These are phyloP conservation scores for Veloporphyrellus conicus DNA, from an alignment of 1,284 basidiomycete species.

Conservation along the genomic window DNA sequence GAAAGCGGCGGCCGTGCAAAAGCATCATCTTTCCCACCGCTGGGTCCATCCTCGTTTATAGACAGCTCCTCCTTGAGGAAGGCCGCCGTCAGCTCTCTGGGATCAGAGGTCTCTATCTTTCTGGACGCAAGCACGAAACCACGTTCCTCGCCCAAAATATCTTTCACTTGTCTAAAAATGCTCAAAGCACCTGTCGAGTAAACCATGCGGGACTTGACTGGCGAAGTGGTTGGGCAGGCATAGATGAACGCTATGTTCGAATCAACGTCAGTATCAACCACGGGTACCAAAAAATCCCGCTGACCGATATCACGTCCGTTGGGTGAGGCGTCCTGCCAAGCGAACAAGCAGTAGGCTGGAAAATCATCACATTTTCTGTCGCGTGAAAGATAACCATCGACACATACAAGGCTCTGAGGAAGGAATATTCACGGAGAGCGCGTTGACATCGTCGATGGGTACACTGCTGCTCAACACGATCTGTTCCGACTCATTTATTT, in stretches of 20 bases:
- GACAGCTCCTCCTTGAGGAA: conserved; percentile 61
- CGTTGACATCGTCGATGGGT: conserved; percentile 38
- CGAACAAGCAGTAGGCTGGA: conserved; percentile 69
- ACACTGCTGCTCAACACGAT: conserved; percentile 41
- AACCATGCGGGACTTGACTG: conserved; percentile 81
- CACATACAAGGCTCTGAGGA: conserved; percentile 48
- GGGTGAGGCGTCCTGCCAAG: conserved; percentile 54
- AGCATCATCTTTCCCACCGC: conserved; percentile 8
- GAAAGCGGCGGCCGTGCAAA: conserved; percentile 19
- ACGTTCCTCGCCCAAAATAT: conserved; percentile 43
- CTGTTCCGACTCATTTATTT: conserved; percentile 58
- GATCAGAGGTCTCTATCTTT: conserved; percentile 81
- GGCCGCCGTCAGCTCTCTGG: conserved; percentile 62
- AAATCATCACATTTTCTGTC: neutral
- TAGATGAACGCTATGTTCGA: conserved; percentile 72
- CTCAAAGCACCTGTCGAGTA: conserved; percentile 69
- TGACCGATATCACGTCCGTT: conserved; percentile 54
- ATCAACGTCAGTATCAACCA: conserved; percentile 10
- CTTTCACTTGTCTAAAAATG: conserved; percentile 55
- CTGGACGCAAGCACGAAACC: conserved; percentile 45
- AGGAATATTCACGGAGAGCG: conserved; percentile 50
- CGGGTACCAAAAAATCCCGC: conserved; percentile 13
- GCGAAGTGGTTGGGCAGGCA: conserved; percentile 75
- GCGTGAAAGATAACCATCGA: conserved; percentile 6
- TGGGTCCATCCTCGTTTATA: conserved; percentile 17